Base-by-base conservation (phyloP, 352 stramenopile species). In the Globisporangium yorkense region DNA sequence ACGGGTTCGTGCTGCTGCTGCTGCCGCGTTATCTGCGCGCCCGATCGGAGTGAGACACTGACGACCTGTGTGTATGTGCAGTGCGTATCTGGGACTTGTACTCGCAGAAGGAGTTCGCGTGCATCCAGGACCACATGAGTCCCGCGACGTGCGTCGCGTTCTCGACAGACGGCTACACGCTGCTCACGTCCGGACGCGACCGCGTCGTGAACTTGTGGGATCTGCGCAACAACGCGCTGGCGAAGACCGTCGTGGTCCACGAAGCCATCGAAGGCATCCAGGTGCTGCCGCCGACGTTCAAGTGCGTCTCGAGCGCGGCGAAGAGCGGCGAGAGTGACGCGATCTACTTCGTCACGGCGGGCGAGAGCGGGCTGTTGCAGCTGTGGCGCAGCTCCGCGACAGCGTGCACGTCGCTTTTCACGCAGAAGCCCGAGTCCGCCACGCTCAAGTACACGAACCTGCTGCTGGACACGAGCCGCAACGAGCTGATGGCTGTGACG, bases 251-350 rank as follows among this genome's bases (percentile, higher is more conserved):
- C 37, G 77, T 97, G 10, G 84, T 97, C 5, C 97, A 98, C 61
- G 96, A 99, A 70, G 73, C 92, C 45, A 73, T 99, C n/a, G 93
- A 98, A 72, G 92, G 91, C n/a, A 74, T 98, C 52, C 66, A 90
- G 21, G 74, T 98, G n/a, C 49, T 98, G 15, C 80, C 92, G 2
- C 63, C 66, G 18, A 68, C 57, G 43, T 91, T 90, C 57, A 73
- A 69, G 52, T 87, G 76, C 52, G 70, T 77, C 20, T 48, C 61
- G 20, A 62, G 59, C n/a, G 69, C 66, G 24, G 44, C 51, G 27
- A 55, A 72, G 47, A 35, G 51, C 64, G 31, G 67, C 74, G 53
- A 62, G 69, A 44, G 60, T 67, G 72, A 92, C 54, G 62, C 70
- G n/a, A 83, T 98, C 61, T 70, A 89, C 59, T 91, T 99, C 45